These are phyloP conservation scores for Astragalus glycyphyllos DNA, from an alignment of 306 rosid species.

Conservation along the genomic window DNA sequence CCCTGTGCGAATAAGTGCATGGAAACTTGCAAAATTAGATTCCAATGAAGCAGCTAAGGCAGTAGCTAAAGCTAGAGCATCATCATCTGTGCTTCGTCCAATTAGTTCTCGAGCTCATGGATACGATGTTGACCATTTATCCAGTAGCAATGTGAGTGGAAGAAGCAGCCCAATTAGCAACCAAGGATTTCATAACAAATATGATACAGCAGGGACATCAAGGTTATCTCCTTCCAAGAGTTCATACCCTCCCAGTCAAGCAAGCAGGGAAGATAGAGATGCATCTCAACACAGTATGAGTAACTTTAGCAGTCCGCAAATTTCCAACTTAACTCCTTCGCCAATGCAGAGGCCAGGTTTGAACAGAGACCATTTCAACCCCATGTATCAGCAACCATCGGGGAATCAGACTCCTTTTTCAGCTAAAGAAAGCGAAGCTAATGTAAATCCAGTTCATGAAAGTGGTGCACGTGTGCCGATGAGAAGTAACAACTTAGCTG, in stretches of 20 bases:
- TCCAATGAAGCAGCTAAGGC: conserved; percentile 79
- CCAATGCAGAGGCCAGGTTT: conserved; percentile 51
- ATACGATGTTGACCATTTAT: conserved; percentile 63
- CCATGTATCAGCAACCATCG: conserved; percentile 67
- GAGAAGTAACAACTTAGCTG: conserved; percentile 51
- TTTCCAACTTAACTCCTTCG: conserved; percentile 62
- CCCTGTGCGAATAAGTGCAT: conserved; percentile 73
- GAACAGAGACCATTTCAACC: conserved; percentile 66
- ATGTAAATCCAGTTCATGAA: conserved; percentile 44
- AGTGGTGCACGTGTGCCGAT: conserved; percentile 43
- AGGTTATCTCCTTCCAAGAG: conserved; percentile 66
- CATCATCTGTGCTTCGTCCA: conserved; percentile 89
- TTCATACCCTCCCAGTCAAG: conserved; percentile 76
- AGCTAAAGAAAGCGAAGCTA: conserved; percentile 55
- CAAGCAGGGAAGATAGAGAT: conserved; percentile 75
- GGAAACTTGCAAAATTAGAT: conserved; percentile 90
- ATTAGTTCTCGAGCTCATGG: conserved; percentile 62
- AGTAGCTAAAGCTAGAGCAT: conserved; percentile 82
- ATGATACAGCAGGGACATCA: conserved; percentile 62
- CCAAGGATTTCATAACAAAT: conserved; percentile 60
- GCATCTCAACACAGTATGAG: conserved; percentile 62
- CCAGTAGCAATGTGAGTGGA: conserved; percentile 77
- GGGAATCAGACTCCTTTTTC: conserved; percentile 58
- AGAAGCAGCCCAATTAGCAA: conserved; percentile 76
- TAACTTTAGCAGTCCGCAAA: conserved; percentile 74